A percentile compares a stretch with the other conserved stretches of the same genome.
Conservation (phyloP, 441 rosid genomes). For the Gossypium laxum region DNA sequence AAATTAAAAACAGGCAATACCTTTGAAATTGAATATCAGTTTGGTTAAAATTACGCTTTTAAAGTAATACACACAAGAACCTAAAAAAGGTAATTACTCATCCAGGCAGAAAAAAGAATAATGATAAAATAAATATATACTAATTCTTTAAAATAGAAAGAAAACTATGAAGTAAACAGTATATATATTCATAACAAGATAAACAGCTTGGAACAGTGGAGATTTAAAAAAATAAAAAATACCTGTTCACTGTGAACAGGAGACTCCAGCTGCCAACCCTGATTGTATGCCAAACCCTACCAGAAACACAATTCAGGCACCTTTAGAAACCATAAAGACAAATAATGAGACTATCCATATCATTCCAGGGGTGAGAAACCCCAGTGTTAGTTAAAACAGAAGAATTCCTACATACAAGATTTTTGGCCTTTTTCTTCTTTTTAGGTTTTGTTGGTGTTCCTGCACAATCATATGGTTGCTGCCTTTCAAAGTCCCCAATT, state of each 20-base stretch:
- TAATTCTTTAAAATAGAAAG: not conserved
- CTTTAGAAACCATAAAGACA: conserved; percentile 16
- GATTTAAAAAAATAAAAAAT: conserved; percentile 9
- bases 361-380: conserved; percentile 7
- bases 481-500: conserved; percentile 59
- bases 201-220: not conserved
- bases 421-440: conserved; percentile 74
- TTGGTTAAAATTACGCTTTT: not conserved
- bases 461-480: conserved; percentile 53
- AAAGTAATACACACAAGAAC: not conserved
- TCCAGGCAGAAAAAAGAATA: not conserved
- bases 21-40: not conserved
- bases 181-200: not conserved
- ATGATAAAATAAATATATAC: not conserved
- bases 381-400: conserved; percentile 16
- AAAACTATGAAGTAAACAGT: not conserved
- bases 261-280: conserved; percentile 69
- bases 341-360: conserved; percentile 9
- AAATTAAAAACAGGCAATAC: not conserved
- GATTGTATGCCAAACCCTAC: conserved; percentile 78
- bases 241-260: conserved; percentile 68
- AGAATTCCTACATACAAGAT: conserved; percentile 37
- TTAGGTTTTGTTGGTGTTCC: conserved; percentile 71
- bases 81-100: conserved; percentile 1
- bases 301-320: conserved; percentile 24